phyloP scores from a whole-genome alignment of 225 moss, liverwort and hornwort genomes.

The Thuidium tamariscinum region DNA sequence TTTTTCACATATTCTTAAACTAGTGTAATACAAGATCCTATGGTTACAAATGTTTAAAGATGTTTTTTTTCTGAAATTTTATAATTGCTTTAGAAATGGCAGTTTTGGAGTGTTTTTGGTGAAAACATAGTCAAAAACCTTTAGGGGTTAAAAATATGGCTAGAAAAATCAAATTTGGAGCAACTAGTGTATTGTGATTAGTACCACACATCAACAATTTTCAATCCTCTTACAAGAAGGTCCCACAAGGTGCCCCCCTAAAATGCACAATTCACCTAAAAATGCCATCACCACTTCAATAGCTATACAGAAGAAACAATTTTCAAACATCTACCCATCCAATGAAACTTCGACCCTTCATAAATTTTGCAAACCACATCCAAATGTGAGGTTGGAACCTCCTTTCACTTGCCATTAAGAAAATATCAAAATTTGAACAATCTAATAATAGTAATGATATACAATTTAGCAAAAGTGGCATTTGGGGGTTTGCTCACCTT shows the following conservation, averaged over 20 bases:
- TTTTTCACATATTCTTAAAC: too few species aligned
- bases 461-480: not conserved
- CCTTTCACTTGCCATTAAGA: not conserved
- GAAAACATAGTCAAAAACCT: too few species aligned
- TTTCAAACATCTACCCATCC: not conserved
- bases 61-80: too few species aligned
- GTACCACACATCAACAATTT: not conserved
- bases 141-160: too few species aligned
- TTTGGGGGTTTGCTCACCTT: not conserved
- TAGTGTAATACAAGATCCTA: too few species aligned
- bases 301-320: too few species aligned
- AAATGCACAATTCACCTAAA: not conserved
- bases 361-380: not conserved
- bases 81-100: too few species aligned
- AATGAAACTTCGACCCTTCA: not conserved
- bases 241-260: accelerated
- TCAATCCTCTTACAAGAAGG: too few species aligned
- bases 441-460: not conserved
- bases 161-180: not conserved
- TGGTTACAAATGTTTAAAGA: too few species aligned
- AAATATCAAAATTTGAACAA: not conserved
- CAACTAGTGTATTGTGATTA: not conserved
- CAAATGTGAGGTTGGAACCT: not conserved
- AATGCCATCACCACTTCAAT: not conserved
- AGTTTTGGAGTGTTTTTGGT: too few species aligned